phyloP scores from a whole-genome alignment of 139 green algal species.

The Nannochloris sp. region DNA sequence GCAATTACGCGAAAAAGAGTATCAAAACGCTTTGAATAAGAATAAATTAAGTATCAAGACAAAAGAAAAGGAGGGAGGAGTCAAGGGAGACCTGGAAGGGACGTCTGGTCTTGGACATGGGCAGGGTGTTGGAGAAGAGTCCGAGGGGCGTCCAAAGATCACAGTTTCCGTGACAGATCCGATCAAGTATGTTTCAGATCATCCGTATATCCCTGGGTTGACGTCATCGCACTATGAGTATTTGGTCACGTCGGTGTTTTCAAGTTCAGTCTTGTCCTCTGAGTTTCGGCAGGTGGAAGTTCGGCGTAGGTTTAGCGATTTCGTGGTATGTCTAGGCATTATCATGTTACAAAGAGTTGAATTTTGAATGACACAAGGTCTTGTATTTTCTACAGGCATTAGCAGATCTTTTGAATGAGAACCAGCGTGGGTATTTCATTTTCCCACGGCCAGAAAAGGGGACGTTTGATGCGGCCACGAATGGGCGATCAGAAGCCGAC shows the following conservation, averaged over 20 bases:
- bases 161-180: slow-evolving; percentile 59
- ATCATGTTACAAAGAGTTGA: background rate
- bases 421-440: slow-evolving; percentile 80
- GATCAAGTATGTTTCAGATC: slow-evolving; percentile 37
- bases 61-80: no score
- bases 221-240: slow-evolving; percentile 26
- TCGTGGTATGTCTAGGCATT: slow-evolving; percentile 41
- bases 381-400: slow-evolving; percentile 25
- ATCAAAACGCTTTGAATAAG: no score
- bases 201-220: slow-evolving; percentile 32
- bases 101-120: no score
- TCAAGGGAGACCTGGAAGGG: no score
- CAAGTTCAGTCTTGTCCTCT: background rate
- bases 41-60: no score
- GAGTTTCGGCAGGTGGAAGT: slow-evolving; percentile 24
- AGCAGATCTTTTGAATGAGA: slow-evolving; percentile 54
- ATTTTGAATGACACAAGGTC: slow-evolving; percentile 10
- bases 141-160: slow-evolving; percentile 5
- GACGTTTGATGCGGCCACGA: slow-evolving; percentile 56
- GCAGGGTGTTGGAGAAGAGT: no score
- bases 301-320: slow-evolving; percentile 70
- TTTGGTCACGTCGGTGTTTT: slow-evolving; percentile 14
- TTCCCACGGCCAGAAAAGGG: slow-evolving; percentile 85
- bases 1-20: no score
- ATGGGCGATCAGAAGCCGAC: slow-evolving; percentile 24